These are phyloP conservation scores for Kalmusia sp. DNA, from an alignment of 2,329 filamentous ascomycete species.

Conservation along the genomic window DNA sequence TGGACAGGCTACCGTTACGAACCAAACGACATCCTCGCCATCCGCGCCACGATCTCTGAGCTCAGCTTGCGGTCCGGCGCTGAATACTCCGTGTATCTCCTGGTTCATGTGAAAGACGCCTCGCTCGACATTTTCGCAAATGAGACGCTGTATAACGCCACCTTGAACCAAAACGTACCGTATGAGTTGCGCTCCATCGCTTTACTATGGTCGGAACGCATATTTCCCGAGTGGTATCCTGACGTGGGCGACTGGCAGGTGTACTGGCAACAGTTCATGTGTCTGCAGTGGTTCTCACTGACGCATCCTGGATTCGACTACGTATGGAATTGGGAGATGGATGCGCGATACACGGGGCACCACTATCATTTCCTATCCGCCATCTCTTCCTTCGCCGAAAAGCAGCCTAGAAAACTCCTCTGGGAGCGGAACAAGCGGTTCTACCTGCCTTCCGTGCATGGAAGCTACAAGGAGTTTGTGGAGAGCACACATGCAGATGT, in stretches of 20 bases:
- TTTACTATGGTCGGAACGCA: conserved; percentile 73
- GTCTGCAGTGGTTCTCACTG: conserved; percentile 76
- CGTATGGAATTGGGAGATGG: conserved; percentile 87
- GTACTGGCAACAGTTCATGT: conserved; percentile 69
- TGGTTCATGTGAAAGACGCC: conserved; percentile 61
- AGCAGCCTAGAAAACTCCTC: conserved; percentile 63
- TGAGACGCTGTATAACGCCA: conserved; percentile 63
- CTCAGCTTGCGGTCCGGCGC: conserved; percentile 55
- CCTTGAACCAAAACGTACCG: conserved; percentile 70
- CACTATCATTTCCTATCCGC: conserved; percentile 80
- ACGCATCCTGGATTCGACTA: conserved; percentile 81
- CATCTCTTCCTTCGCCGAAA: conserved; percentile 61
- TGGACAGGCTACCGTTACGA: conserved; percentile 57
- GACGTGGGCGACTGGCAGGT: conserved; percentile 57
- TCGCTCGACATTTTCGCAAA: conserved; percentile 66
- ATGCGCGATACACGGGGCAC: conserved; percentile 79
- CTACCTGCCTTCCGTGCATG: conserved; percentile 62
- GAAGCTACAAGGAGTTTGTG: conserved; percentile 56
- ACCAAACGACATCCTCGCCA: conserved; percentile 54
- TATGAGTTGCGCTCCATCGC: conserved; percentile 74
- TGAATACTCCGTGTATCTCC: conserved; percentile 57
- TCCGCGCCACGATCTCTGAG: conserved; percentile 56
- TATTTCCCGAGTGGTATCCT: conserved; percentile 57
- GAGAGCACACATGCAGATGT: conserved; percentile 52
- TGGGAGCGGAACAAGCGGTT: conserved; percentile 66